These are phyloP conservation scores for Saccharomycopsis sp. DNA, from an alignment of 805 yeast genomes.

Conservation along the genomic window DNA sequence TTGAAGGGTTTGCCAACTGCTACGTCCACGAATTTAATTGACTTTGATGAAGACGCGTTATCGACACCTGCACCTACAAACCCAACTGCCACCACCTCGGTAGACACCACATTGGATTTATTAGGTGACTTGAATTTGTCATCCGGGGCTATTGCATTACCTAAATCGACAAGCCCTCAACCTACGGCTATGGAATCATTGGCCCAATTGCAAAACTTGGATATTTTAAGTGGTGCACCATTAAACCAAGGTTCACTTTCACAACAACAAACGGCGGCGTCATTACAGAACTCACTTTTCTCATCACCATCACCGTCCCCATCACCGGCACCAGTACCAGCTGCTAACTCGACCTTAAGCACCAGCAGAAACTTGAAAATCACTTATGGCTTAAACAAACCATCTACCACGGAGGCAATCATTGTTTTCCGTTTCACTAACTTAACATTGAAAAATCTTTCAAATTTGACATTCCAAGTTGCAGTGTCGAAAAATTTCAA, in stretches of 20 bases:
- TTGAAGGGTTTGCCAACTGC: constrained; percentile 44
- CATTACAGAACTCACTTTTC: constrained; percentile 20
- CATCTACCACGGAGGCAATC: constrained; percentile 28
- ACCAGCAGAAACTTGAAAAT: constrained; percentile 35
- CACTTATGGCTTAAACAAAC: constrained; percentile 36
- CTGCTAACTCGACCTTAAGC: constrained; percentile 12
- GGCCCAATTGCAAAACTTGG: constrained; percentile 19
- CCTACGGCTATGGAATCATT: constrained; percentile 22
- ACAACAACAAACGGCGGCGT: constrained; percentile 21
- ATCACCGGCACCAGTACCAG: constrained; percentile 22
- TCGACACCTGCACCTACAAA: constrained; percentile 18
- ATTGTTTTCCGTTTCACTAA: constrained; percentile 48
- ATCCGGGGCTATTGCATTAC: constrained; percentile 43
- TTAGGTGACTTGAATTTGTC: constrained; percentile 53
- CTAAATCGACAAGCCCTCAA: constrained; percentile 26
- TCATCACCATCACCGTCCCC: constrained; percentile 15
- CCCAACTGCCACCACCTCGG: constrained; percentile 24
- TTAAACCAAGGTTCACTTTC: constrained; percentile 21
- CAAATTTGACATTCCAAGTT: constrained; percentile 49
- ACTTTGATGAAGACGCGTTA: constrained; percentile 55
- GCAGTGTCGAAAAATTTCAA: constrained; percentile 65
- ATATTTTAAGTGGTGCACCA: constrained; percentile 14
- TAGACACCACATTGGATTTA: constrained; percentile 53
- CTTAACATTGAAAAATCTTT: constrained; percentile 32
- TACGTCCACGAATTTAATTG: constrained; percentile 53